These are phyloP conservation scores for Kingdonia uniflora DNA, from an alignment of 164 flowering plant species.

Conservation along the genomic window DNA sequence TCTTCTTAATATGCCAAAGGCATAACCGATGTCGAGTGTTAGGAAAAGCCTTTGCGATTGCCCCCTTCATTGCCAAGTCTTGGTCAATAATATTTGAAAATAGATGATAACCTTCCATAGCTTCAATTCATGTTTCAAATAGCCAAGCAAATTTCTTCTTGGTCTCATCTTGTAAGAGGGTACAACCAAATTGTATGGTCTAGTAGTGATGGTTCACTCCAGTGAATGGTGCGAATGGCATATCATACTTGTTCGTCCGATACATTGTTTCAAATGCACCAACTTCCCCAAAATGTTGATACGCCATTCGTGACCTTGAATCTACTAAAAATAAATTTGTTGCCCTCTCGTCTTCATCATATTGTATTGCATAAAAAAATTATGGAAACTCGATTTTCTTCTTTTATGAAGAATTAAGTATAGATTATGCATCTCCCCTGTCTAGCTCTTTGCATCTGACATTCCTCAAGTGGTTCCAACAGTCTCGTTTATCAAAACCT, in stretches of 20 bases:
- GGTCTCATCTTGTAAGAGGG: neutral
- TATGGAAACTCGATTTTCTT: neutral
- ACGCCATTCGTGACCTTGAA: neutral
- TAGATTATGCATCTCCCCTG: neutral
- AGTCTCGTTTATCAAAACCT: too few relatives aligned
- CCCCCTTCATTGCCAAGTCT: neutral
- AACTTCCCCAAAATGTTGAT: neutral
- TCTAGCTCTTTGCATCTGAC: too few relatives aligned
- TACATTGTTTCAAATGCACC: neutral
- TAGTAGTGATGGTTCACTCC: neutral
- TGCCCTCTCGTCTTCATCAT: neutral
- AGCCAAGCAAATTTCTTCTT: neutral
- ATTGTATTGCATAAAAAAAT: neutral
- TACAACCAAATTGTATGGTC: neutral
- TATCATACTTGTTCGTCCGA: neutral
- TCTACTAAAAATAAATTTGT: neutral
- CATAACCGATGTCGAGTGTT: conserved; percentile 3
- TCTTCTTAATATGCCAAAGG: conserved; percentile 3
- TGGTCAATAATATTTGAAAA: neutral
- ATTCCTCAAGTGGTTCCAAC: too few relatives aligned
- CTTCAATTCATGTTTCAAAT: neutral
- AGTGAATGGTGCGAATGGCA: neutral
- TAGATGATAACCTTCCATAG: neutral
- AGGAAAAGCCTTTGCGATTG: neutral
- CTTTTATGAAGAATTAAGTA: neutral